phyloP scores from a whole-genome alignment of 2,329 filamentous ascomycete genomes.

The Stagonosporopsis cucurbitacearum region DNA sequence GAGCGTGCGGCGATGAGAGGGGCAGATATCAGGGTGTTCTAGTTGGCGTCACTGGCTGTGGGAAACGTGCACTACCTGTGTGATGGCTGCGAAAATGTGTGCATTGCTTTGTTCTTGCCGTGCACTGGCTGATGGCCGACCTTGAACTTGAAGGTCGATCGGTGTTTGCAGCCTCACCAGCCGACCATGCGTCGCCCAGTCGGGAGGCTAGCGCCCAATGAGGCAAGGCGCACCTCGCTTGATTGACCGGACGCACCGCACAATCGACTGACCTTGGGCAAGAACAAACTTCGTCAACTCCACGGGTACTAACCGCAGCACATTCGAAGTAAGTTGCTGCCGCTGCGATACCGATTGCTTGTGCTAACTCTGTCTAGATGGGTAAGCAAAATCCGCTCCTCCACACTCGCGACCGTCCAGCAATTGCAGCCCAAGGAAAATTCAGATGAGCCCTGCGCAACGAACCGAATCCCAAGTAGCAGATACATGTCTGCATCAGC shows the following conservation, averaged over 20 bases:
- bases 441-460: conserved; percentile 27
- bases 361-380: conserved; percentile 60
- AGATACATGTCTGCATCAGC: not conserved
- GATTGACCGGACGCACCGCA: conserved; percentile 25
- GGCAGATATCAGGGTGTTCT: not conserved
- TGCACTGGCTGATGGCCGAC: not conserved
- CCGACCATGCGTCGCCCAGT: conserved; percentile 15
- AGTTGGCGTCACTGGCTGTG: conserved; percentile 9
- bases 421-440: conserved; percentile 44
- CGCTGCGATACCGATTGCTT: not conserved
- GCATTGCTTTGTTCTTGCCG: conserved; percentile 14
- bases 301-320: conserved; percentile 55
- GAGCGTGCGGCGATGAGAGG: conserved; percentile 9
- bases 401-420: conserved; percentile 31
- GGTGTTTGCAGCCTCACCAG: conserved; percentile 5
- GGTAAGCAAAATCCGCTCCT: conserved; percentile 59
- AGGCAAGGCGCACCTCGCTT: conserved; percentile 32
- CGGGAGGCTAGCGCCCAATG: not conserved
- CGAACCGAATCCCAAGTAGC: conserved; percentile 13
- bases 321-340: conserved; percentile 59
- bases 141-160: conserved; percentile 1
- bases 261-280: conserved; percentile 15
- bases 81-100: conserved; percentile 1
- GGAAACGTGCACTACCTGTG: conserved; percentile 12
- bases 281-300: conserved; percentile 40